Percentiles rank a stretch among this genome's conserved stretches.
Evolutionary conservation across 345 rosid genomes (phyloP).

Genomic region (Gynandropsis gynandra): DNA sequence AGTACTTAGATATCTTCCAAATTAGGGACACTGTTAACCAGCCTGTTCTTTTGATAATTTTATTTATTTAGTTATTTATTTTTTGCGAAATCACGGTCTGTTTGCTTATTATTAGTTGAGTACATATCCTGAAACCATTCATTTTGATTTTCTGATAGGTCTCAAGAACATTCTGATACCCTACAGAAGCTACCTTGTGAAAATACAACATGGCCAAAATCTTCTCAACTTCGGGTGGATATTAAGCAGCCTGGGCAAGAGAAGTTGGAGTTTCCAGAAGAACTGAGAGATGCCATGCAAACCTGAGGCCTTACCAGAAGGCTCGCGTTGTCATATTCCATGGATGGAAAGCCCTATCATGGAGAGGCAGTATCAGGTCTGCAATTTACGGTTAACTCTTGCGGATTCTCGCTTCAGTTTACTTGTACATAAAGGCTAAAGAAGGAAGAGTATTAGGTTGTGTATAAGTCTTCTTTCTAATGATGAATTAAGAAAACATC

Average conservation of each 20-base stretch:
- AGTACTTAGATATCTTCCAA: neutral
- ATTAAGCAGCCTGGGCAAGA: slow-evolving; percentile 44
- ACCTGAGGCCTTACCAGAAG: too few species aligned
- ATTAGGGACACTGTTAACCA: neutral
- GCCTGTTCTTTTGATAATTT: neutral
- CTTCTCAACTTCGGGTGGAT: slow-evolving; percentile 61
- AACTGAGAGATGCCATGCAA: slow-evolving; percentile 22
- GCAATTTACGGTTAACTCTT: too few species aligned
- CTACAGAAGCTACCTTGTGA: slow-evolving; percentile 69
- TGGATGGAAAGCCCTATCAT: too few species aligned
- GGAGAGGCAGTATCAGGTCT: too few species aligned
- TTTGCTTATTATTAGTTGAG: slow-evolving; percentile 7
- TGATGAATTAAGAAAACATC: too few species aligned
- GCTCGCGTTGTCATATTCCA: slow-evolving; percentile 23
- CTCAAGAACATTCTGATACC: slow-evolving; percentile 72
- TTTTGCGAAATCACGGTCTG: neutral
- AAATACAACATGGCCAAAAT: slow-evolving; percentile 42
- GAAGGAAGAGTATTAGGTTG: too few species aligned
- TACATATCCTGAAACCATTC: slow-evolving; percentile 5
- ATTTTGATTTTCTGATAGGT: slow-evolving; percentile 37
- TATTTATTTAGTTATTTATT: too few species aligned
- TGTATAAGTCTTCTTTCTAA: too few species aligned
- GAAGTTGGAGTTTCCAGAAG: slow-evolving; percentile 51
- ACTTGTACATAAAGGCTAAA: too few species aligned
- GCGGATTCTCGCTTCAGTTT: too few species aligned